These are phyloP conservation scores for Oidium heveae DNA, from an alignment of 2,329 filamentous ascomycete species.

Conservation along the genomic window DNA sequence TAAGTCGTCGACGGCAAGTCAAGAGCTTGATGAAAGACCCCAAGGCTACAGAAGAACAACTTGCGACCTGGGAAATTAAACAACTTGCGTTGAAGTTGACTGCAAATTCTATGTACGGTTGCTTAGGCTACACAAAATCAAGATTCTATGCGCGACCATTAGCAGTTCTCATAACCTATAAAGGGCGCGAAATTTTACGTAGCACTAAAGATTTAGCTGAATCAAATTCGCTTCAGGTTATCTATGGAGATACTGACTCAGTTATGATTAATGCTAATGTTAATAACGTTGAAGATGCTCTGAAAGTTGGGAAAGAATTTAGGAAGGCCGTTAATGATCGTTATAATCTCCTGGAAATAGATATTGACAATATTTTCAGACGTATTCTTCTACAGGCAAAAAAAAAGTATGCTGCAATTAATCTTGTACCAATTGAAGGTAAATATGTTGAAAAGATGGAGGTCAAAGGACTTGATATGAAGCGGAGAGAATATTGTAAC, in stretches of 20 bases:
- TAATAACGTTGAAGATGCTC: constrained; percentile 69
- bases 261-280: constrained; percentile 99
- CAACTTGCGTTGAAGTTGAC: constrained; percentile 91
- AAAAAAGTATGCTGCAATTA: constrained; percentile 98
- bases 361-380: constrained; percentile 93
- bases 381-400: constrained; percentile 86
- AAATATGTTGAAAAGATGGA: constrained; percentile 89
- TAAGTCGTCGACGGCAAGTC: constrained; percentile 69
- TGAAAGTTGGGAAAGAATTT: constrained; percentile 84
- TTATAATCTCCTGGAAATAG: constrained; percentile 82
- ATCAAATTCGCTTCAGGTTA: constrained; percentile 72
- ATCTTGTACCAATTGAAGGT: constrained; percentile 68
- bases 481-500: constrained; percentile 83
- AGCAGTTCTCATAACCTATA: constrained; percentile 87
- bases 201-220: constrained; percentile 93
- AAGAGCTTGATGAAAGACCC: constrained; percentile 96
- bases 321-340: constrained; percentile 85
- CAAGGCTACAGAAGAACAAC: constrained; percentile 57
- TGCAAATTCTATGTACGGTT: constrained; percentile 98
- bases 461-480: constrained; percentile 96
- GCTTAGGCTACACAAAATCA: constrained; percentile 86
- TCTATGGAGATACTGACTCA: constrained; percentile 96
- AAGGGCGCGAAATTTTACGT: constrained; percentile 87
- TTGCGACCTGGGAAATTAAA: constrained; percentile 94
- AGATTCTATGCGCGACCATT: constrained; percentile 91